Base-by-base conservation (phyloP, 352 stramenopile species). In the Globisporangium viniferum region DNA sequence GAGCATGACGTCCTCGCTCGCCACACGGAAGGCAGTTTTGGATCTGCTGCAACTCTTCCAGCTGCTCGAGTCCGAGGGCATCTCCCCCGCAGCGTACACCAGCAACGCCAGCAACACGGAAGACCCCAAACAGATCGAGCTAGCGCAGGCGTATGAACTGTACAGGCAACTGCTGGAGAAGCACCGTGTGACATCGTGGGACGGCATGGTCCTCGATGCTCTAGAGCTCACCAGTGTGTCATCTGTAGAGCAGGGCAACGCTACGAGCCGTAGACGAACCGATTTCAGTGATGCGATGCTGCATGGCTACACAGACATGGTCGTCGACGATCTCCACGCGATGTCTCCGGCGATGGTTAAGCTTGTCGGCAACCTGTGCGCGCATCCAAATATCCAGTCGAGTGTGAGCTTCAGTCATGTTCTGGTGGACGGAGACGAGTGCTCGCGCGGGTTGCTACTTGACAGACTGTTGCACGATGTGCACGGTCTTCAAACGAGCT, bases 11-110 rank as follows among this genome's bases (percentile, higher is more conserved):
- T 88, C 82, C 41, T 71, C 76, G 27, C 77, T 89, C 63, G 79
- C 89, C 44, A 64, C 80, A 68, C 84, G 81, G 27, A 84, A 82
- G 59, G 74, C 68, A 5, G 70, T 88, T 10, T 69, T 73, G 27
- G 85, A 96, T 66, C 71, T 91, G 36, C 62, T 94, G 57, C 79
- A 84, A 33, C 80, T 90, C 70, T 93, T 96, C 66, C 76, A 78
- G 57, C 62, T 89, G 58, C 77, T 96, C 24, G 85, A 94, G 66
- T 62, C 66, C 18, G 74, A 94, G 27, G 83, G 80, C 55, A 71
- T 91, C 56, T 73, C 72, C 2, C 68, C 80, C 0, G 66, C 79
- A 2, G 68, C 75, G 20, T 94, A 91, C 67, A 58, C n/a, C 1
- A 48, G 36, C 36, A 73, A 70, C 64, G 71, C 77, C 49, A 59